A percentile compares a stretch with the other conserved stretches of the same genome.
Evolutionary conservation across 768 basidiomycete species (phyloP).

Genomic region (Suillus cothurnatus): DNA sequence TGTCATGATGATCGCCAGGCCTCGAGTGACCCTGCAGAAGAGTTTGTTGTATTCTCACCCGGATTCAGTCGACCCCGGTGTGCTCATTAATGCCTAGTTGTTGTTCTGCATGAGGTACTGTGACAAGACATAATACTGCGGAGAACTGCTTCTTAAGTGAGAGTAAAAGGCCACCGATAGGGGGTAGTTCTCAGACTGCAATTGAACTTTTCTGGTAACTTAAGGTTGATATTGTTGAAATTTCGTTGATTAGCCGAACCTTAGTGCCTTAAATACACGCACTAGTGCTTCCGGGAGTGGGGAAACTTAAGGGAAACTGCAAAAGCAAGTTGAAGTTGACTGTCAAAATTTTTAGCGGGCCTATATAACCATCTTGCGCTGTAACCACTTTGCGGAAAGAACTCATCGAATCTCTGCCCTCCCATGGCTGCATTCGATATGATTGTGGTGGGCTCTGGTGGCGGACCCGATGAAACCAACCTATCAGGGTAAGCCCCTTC

Average conservation of each 20-base stretch:
- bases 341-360: slow-evolving; percentile 4
- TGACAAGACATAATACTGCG: slow-evolving; percentile 13
- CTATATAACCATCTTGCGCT: slow-evolving; percentile 11
- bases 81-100: slow-evolving; percentile 9
- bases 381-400: not conserved
- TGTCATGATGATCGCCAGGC: not conserved
- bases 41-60: slow-evolving; percentile 18
- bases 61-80: slow-evolving; percentile 4
- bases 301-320: slow-evolving; percentile 7
- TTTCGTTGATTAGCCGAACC: slow-evolving; percentile 22
- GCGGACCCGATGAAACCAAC: slow-evolving; percentile 90
- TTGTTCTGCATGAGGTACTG: not conserved
- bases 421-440: slow-evolving; percentile 63
- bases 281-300: slow-evolving; percentile 6
- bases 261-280: slow-evolving; percentile 23
- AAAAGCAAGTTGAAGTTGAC: slow-evolving; percentile 8
- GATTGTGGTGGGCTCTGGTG: slow-evolving; percentile 81
- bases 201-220: not conserved
- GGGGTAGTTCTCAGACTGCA: not conserved
- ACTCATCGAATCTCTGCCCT: slow-evolving; percentile 1
- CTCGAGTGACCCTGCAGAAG: slow-evolving; percentile 8
- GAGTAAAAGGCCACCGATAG: not conserved
- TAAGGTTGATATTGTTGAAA: not conserved
- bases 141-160: not conserved
- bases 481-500: slow-evolving; percentile 69